Evolutionary conservation across 2,329 filamentous ascomycete species (phyloP), one percentile per base, ranked within the genome.

Genomic region (Didymella exigua): DNA sequence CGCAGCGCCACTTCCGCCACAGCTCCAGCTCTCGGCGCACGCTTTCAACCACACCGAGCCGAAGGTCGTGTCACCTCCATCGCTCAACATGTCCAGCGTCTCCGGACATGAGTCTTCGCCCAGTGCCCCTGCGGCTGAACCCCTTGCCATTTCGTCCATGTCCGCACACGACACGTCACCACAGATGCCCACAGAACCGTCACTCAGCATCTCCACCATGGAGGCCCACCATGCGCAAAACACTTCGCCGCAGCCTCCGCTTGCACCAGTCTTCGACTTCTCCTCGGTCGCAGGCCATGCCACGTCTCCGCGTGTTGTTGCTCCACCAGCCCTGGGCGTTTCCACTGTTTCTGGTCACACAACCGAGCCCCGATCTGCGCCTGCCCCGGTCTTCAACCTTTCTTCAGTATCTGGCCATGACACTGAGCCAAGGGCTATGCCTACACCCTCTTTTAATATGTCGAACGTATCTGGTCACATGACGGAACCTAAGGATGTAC

Each of bases 41-140:
- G 53, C 51, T 8, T 61, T 56, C 11, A 67, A 67, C 50, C 57
- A 61, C 38, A 71, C 68, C 6, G 48, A 56, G 36, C 69, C 69
- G 14, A 61, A 59, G 48, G 31, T 50, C 26, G 55, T 62, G 19
- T 21, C 45, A 1, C 49, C 50, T 11, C 64, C 65, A 37, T 44
- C 54, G 11, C 58, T 72, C 46, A 48, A 59, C n/a, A 36, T 71
- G 37, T 72, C 70, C 14, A 59, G 36, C n/a, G 56, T 72, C 23
- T 66, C 65, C 50, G 58, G 63, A 37, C 67, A 69, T 49, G 56
- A 49, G n/a, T 72, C 69, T 6, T 51, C 56, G 38, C 69, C 69
- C 30, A 52, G 52, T 14, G 41, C 53, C 10, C 61, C 59, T n/a
- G 57, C 60, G 23, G 9, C 55, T 33, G 59, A 58, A 23, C 49